Evolutionary conservation across 148 eudicot genomes (phyloP).

Genomic region (Nepenthes mirabilis): DNA sequence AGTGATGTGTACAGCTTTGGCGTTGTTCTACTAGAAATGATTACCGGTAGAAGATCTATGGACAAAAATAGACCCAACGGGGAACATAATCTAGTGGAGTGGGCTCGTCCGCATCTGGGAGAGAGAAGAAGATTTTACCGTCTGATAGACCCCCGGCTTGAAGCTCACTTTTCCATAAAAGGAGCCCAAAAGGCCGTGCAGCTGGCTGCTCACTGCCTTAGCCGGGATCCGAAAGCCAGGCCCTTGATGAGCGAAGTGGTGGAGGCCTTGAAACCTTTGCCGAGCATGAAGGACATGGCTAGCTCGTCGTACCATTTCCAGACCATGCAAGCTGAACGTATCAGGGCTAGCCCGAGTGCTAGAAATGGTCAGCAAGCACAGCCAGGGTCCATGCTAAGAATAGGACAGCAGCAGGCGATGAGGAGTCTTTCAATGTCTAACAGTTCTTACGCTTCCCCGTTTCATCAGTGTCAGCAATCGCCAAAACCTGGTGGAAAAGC

Average conservation of each 20-base stretch:
- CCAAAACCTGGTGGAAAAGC: conserved; percentile 51
- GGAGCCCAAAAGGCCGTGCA: conserved; percentile 71
- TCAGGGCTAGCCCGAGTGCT: conserved; percentile 33
- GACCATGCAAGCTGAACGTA: conserved; percentile 48
- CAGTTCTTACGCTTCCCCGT: conserved; percentile 57
- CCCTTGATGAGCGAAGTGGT: conserved; percentile 72
- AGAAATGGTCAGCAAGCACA: conserved; percentile 24
- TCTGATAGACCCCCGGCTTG: conserved; percentile 62
- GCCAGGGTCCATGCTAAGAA: conserved; percentile 19
- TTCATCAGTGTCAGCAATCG: conserved; percentile 33
- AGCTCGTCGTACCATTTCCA: conserved; percentile 57
- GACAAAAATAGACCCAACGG: conserved; percentile 72
- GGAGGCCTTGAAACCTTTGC: conserved; percentile 52
- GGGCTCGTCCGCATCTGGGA: conserved; percentile 67
- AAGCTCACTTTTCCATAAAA: conserved; percentile 66
- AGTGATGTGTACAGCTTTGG: conserved; percentile 79
- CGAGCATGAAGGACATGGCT: conserved; percentile 63
- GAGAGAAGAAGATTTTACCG: conserved; percentile 60
- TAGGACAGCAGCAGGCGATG: conserved; percentile 25
- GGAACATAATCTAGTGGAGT: conserved; percentile 68
- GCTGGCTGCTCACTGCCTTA: conserved; percentile 58
- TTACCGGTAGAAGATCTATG: conserved; percentile 73
- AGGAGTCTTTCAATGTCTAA: conserved; percentile 49
- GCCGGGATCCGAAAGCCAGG: conserved; percentile 61
- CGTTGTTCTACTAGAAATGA: conserved; percentile 60